phyloP scores from a whole-genome alignment of 73 alveolate genomes.

The Strombidium stylifer region DNA sequence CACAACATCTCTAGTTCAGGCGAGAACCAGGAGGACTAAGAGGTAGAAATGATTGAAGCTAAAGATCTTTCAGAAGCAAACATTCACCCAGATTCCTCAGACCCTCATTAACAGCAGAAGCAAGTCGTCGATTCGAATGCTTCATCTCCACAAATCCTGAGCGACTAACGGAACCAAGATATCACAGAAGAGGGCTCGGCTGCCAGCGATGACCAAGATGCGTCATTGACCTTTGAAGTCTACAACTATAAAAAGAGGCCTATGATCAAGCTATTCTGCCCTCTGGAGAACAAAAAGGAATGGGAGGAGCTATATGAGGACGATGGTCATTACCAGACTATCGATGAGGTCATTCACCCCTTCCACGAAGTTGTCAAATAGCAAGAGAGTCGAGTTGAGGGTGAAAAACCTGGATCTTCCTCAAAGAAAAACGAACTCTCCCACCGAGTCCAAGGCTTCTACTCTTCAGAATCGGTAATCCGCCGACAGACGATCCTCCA shows the following conservation, averaged over 20 bases:
- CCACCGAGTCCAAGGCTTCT: no score
- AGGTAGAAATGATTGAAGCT: background rate
- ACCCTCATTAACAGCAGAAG: background rate
- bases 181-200: no score
- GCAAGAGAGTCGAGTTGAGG: background rate
- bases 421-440: no score
- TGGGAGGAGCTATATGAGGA: background rate
- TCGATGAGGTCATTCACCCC: background rate
- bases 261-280: background rate
- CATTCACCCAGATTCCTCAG: background rate
- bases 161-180: no score
- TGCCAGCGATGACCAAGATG: no score
- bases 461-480: no score
- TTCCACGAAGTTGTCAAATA: background rate
- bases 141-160: background rate
- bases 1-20: background rate
- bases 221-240: background rate
- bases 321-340: background rate
- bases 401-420: slow-evolving; percentile 16
- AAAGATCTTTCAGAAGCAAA: no score
- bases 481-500: no score
- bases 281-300: background rate
- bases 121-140: background rate
- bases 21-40: background rate
- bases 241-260: slow-evolving; percentile 10